Percentiles rank a stretch among this genome's conserved stretches.
Conservation (phyloP, 2,329 filamentous ascomycete genomes). For the Byssothecium circinans region DNA sequence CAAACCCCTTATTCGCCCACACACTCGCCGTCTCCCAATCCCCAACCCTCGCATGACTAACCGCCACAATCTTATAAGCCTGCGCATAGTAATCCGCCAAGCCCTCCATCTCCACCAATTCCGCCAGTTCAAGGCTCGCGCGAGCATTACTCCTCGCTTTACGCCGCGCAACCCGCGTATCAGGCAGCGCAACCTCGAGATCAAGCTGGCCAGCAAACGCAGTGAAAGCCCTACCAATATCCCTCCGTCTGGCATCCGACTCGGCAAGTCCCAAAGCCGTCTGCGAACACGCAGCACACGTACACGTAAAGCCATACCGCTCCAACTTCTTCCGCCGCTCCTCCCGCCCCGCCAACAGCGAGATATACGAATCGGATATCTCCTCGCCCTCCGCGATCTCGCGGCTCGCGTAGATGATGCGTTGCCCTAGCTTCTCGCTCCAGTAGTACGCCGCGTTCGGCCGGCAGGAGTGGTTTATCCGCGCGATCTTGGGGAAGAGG, state of each 20-base stretch:
- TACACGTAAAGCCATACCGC: slow-evolving; percentile 41
- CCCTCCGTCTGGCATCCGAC: slow-evolving; percentile 30
- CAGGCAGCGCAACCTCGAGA: slow-evolving; percentile 18
- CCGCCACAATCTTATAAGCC: slow-evolving; percentile 34
- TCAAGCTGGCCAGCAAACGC: slow-evolving; percentile 15
- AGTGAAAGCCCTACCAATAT: slow-evolving; percentile 29
- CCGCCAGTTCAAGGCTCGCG: slow-evolving; percentile 27
- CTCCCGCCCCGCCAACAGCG: slow-evolving; percentile 31
- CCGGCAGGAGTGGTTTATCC: slow-evolving; percentile 42
- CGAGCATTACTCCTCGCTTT: slow-evolving; percentile 29
- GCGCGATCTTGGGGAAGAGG: slow-evolving; percentile 38
- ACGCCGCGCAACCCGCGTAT: slow-evolving; percentile 17
- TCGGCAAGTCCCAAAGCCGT: slow-evolving; percentile 10
- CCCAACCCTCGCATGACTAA: slow-evolving; percentile 32
- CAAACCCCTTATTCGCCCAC: slow-evolving; percentile 39
- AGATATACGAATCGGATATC: slow-evolving; percentile 44
- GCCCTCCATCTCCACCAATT: slow-evolving; percentile 35
- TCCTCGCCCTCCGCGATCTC: slow-evolving; percentile 46
- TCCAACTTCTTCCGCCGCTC: slow-evolving; percentile 36
- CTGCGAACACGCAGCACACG: slow-evolving; percentile 42
- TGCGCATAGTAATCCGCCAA: slow-evolving; percentile 40
- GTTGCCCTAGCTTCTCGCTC: slow-evolving; percentile 33
- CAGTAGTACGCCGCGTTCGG: slow-evolving; percentile 44
- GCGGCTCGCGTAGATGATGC: slow-evolving; percentile 40
- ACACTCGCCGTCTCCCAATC: slow-evolving; percentile 35